Percentiles rank a stretch among this genome's conserved stretches.
Conservation (phyloP, 2,329 filamentous ascomycete species). For the Pochonia chlamydosporia region DNA sequence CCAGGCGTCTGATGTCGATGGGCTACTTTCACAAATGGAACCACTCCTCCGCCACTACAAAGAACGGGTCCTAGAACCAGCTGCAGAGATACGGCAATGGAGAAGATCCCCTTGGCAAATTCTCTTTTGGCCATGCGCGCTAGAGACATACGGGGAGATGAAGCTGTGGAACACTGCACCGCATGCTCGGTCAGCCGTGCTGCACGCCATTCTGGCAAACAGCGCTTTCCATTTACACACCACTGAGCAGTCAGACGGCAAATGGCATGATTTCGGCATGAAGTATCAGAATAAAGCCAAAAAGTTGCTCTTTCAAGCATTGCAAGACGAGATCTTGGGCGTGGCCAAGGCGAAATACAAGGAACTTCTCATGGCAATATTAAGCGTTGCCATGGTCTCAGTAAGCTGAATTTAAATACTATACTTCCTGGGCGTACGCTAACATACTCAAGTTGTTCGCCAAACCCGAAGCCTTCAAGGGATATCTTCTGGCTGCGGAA, state of each 20-base stretch:
- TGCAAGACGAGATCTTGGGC: conserved; percentile 25
- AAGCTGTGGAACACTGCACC: conserved; percentile 32
- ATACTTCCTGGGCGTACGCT: no score
- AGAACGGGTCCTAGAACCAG: conserved; percentile 18
- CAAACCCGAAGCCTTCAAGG: no score
- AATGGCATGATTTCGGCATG: conserved; percentile 23
- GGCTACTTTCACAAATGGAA: background rate
- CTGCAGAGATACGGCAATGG: conserved; percentile 18
- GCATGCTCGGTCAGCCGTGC: conserved; percentile 29
- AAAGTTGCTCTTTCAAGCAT: conserved; percentile 24
- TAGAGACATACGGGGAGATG: conserved; percentile 34
- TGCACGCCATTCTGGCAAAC: conserved; percentile 34
- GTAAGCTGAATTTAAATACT: no score
- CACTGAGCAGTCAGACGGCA: background rate
- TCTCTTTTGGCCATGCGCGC: conserved; percentile 34
- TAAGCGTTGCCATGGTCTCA: conserved; percentile 12
- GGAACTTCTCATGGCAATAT: conserved; percentile 36
- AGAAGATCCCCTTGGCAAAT: conserved; percentile 37
- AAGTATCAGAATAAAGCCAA: conserved; percentile 24
- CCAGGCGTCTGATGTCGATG: no score
- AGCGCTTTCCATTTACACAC: conserved; percentile 35
- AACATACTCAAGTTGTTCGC: no score
- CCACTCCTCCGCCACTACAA: background rate
- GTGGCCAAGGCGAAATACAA: conserved; percentile 33
- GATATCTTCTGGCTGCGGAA: conserved; percentile 37